Conservation (phyloP, 139 green algal species). For the Chlorella ohadii region DNA sequence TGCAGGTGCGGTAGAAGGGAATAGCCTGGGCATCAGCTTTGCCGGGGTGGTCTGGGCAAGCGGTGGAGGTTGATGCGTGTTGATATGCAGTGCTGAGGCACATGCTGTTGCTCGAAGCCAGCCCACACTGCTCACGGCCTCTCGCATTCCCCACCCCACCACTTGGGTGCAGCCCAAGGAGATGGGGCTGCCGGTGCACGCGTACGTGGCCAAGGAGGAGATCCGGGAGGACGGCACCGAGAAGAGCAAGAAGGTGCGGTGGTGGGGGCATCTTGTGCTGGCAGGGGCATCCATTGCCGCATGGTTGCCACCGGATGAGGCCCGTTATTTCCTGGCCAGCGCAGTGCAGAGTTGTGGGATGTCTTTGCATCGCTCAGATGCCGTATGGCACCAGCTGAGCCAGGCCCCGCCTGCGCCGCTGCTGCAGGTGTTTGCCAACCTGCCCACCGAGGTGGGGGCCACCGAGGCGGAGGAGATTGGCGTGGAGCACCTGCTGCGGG, state of each 20-base stretch:
- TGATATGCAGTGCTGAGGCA: no score
- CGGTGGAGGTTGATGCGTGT: no score
- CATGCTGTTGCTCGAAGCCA: no score
- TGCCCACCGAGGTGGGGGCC: slow-evolving; percentile 95
- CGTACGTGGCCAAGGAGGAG: slow-evolving; percentile 91
- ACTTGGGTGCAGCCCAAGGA: slow-evolving; percentile 85
- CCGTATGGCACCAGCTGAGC: not conserved
- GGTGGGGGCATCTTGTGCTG: no score
- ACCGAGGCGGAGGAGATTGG: slow-evolving; percentile 99
- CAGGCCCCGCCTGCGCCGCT: not conserved
- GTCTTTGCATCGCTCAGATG: no score
- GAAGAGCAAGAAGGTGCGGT: slow-evolving; percentile 73
- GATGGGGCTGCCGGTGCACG: slow-evolving; percentile 84
- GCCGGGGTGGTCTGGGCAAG: no score
- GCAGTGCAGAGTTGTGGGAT: no score
- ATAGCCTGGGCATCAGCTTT: no score
- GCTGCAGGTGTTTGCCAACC: slow-evolving; percentile 88
- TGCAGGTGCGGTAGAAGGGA: slow-evolving; percentile 65
- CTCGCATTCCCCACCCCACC: not conserved
- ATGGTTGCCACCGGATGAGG: no score
- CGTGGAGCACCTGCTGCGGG: slow-evolving; percentile 98
- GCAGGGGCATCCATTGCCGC: no score
- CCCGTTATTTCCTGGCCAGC: no score
- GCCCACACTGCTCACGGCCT: no score
- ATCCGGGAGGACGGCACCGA: slow-evolving; percentile 93